Base-by-base conservation (phyloP, 192 early-diverging fungal genomes). In the Rhizophagus prolifer region DNA sequence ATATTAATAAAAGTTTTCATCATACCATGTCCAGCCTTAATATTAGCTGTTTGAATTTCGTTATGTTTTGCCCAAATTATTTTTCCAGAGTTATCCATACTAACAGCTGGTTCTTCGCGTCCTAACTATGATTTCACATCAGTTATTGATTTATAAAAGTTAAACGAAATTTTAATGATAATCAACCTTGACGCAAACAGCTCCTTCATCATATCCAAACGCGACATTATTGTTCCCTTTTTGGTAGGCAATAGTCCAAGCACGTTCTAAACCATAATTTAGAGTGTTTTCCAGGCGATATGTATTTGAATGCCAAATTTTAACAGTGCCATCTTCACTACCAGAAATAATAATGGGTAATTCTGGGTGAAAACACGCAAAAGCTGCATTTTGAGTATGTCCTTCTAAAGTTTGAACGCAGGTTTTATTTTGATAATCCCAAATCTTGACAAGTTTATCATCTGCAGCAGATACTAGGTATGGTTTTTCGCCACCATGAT, bases 361-460 rank as follows among this genome's bases (percentile, higher is more conserved):
- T n/a, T 92, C 91, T 2, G 98, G 98, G 79, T 99, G 98, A 87
- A 92, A 99, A 10, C 88, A 85, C 10, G 94, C 94, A 59, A 94
- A 90, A 19, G 90, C 94, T 7, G 97, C 96, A 78, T 99, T 98
- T 65, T 97, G 92, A 9, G 93, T 88, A 82, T 99, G 98, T 9
- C 98, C 98, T 84, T 98, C 96, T 70, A 99, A 89, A 9, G 97
- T 99, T 83, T 97, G 96, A 16, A 99, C 96, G 81, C 97, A 98
- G 23, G 95, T 95, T 84, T 97, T 98, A 90, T 98, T 99, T 81
- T 98, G 97, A 82, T 98, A 98, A 82, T 99, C 98, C 98, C 98
- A 99, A 44, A 99, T 92, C 74, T 97, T 98, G 78, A 94, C 90
- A 41, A 91, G 74, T 46, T 92, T 93, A 85, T 99, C 98, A 78